phyloP scores from a whole-genome alignment of 139 green algal genomes.

The Chlorella sp. region DNA sequence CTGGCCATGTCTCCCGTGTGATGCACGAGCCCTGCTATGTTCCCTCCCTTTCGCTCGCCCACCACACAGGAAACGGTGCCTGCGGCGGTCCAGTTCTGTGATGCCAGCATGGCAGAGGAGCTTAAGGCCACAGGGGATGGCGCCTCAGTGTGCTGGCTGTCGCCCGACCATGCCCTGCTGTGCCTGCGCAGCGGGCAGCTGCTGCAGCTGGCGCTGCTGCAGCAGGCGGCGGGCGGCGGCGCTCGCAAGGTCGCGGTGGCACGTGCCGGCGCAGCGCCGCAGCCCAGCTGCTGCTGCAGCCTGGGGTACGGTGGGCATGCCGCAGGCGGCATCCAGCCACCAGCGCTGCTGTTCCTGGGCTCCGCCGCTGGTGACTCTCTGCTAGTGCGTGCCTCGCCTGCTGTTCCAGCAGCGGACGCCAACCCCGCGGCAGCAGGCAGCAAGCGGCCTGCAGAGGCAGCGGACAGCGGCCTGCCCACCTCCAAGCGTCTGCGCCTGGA shows the following conservation, averaged over 20 bases:
- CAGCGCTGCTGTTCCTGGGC: conserved; percentile 82
- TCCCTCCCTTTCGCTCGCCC: not conserved
- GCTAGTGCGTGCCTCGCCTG: conserved; percentile 58
- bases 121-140: conserved; percentile 49
- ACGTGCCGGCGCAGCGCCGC: conserved; percentile 44
- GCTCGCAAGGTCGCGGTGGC: conserved; percentile 45
- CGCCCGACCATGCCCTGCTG: conserved; percentile 53
- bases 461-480: not conserved
- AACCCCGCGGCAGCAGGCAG: not conserved
- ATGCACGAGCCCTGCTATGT: no score
- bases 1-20: no score
- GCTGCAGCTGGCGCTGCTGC: conserved; percentile 56
- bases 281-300: conserved; percentile 45
- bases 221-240: conserved; percentile 37
- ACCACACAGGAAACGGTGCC: conserved; percentile 19
- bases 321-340: not conserved
- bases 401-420: not conserved
- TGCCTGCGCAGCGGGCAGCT: conserved; percentile 68
- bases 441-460: conserved; percentile 13
- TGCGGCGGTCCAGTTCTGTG: conserved; percentile 28
- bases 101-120: conserved; percentile 32
- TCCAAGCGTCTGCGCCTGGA: conserved; percentile 29
- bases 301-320: conserved; percentile 8
- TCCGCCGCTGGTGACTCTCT: conserved; percentile 84
- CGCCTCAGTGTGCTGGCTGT: conserved; percentile 42